Conservation (phyloP, 805 yeast species). For the Yamadazyma ubonensis region DNA sequence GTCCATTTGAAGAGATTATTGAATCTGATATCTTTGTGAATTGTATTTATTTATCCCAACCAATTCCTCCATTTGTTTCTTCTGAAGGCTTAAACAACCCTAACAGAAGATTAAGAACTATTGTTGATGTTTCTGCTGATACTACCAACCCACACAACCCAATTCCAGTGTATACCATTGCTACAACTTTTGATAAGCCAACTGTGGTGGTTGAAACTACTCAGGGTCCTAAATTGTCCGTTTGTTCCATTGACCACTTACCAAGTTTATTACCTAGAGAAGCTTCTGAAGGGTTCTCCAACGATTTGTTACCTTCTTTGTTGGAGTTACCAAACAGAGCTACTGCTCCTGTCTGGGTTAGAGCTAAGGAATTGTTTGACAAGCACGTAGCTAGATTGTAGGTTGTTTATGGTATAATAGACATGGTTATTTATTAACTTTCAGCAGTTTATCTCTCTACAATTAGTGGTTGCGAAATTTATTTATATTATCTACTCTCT, state of each 20-base stretch:
- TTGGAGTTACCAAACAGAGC: constrained; percentile 80
- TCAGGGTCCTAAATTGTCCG: constrained; percentile 83
- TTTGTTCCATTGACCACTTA: constrained; percentile 92
- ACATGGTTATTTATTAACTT: too few species aligned
- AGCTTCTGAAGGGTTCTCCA: constrained; percentile 87
- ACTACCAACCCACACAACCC: constrained; percentile 99
- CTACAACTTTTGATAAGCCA: constrained; percentile 89
- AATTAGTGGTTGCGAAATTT: too few species aligned
- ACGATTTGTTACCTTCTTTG: constrained; percentile 85
- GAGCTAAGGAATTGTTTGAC: constrained; percentile 80
- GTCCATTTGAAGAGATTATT: constrained; percentile 93
- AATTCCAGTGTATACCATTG: constrained; percentile 85
- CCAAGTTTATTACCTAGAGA: constrained; percentile 97
- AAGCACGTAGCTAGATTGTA: constrained; percentile 80
- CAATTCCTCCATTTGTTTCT: constrained; percentile 90
- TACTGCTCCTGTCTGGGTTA: constrained; percentile 86
- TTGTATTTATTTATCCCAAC: constrained; percentile 91
- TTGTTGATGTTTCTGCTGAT: constrained; percentile 98
- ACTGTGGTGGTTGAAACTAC: constrained; percentile 81
- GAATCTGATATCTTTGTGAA: constrained; percentile 87
- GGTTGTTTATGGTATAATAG: too few species aligned
- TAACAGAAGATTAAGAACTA: constrained; percentile 79
- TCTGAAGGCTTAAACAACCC: constrained; percentile 60
- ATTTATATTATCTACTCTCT: constrained; percentile 51
- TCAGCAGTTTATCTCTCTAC: too few species aligned